phyloP scores from a whole-genome alignment of 805 yeast genomes.

The Lipomyces chichibuensis region DNA sequence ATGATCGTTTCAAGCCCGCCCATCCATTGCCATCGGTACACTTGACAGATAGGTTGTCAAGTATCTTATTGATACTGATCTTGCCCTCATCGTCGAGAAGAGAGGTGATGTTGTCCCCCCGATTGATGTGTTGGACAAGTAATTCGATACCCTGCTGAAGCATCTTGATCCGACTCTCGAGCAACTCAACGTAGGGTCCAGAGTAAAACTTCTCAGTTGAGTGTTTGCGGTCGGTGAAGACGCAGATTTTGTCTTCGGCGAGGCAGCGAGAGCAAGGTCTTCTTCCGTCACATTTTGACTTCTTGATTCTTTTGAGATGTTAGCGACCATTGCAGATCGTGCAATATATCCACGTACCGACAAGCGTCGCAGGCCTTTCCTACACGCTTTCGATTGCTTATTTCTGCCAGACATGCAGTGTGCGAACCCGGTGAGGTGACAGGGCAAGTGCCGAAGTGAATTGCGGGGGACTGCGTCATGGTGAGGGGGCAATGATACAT shows the following conservation, averaged over 20 bases:
- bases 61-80: constrained; percentile 9
- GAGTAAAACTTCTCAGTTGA: constrained; percentile 55
- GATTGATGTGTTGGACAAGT: constrained; percentile 19
- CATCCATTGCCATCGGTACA: background rate
- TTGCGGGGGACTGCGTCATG: background rate
- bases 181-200: constrained; percentile 56
- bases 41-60: background rate
- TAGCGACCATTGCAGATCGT: background rate
- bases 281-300: constrained; percentile 48
- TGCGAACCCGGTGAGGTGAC: background rate
- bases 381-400: constrained; percentile 43
- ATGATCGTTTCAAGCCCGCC: background rate
- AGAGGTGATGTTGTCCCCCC: constrained; percentile 15
- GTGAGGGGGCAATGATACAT: too few species aligned
- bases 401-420: background rate
- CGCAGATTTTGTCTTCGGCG: constrained; percentile 58
- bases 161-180: constrained; percentile 60
- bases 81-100: constrained; percentile 9
- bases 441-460: background rate
- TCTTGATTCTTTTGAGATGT: constrained; percentile 6
- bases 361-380: constrained; percentile 58
- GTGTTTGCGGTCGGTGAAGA: constrained; percentile 56
- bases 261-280: constrained; percentile 56
- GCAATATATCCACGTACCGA: constrained; percentile 37
- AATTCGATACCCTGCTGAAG: constrained; percentile 40